A percentile compares a stretch with the other conserved stretches of the same genome.
phyloP scores from a whole-genome alignment of 2,329 filamentous ascomycete species.

The Aspergillus texensis region DNA sequence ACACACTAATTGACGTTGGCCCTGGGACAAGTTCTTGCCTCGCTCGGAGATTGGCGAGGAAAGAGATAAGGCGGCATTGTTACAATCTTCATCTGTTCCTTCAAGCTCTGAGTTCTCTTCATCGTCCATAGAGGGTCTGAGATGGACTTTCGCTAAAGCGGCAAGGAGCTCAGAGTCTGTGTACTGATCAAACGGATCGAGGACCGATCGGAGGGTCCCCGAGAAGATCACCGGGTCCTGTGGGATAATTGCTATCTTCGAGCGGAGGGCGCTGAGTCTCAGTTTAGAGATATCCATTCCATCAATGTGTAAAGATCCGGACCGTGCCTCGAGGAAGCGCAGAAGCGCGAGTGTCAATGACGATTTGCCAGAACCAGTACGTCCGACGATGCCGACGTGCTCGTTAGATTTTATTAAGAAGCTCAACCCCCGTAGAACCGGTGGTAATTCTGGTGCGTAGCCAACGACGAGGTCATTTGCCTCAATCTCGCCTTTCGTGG shows the following conservation, averaged over 20 bases:
- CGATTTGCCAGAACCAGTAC: constrained; percentile 78
- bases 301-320: constrained; percentile 70
- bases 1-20: constrained; percentile 75
- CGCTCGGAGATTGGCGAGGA: constrained; percentile 66
- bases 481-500: constrained; percentile 69
- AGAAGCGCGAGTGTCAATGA: constrained; percentile 75
- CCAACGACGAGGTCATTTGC: constrained; percentile 70
- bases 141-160: constrained; percentile 67
- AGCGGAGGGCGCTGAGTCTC: constrained; percentile 68
- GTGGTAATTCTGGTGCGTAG: constrained; percentile 70
- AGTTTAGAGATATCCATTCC: constrained; percentile 74
- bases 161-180: constrained; percentile 69
- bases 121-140: constrained; percentile 41
- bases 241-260: constrained; percentile 76
- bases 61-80: constrained; percentile 2
- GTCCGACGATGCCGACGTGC: constrained; percentile 74
- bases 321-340: constrained; percentile 71
- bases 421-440: constrained; percentile 69
- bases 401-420: constrained; percentile 70
- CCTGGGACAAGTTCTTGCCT: constrained; percentile 73
- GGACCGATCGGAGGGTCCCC: constrained; percentile 72
- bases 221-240: constrained; percentile 81
- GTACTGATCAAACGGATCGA: constrained; percentile 74
- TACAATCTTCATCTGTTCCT: constrained; percentile 27
- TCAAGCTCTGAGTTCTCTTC: constrained; percentile 41